These are phyloP conservation scores for Pyricularia pennisetigena DNA, from an alignment of 2,329 filamentous ascomycete species.

Conservation along the genomic window DNA sequence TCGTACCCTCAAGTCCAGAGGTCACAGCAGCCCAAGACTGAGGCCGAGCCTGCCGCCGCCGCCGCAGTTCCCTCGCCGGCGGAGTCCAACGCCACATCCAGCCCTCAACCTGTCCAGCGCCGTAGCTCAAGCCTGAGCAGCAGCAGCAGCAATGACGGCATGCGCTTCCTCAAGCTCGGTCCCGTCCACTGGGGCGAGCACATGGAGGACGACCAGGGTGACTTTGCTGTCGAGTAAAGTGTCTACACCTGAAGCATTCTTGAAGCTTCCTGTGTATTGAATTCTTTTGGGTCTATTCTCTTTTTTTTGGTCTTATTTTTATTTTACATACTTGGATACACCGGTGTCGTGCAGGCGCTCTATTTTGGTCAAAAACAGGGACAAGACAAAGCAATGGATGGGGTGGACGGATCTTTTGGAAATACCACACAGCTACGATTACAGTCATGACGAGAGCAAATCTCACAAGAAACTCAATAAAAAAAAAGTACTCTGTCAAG, in stretches of 20 bases:
- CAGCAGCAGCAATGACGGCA: slow-evolving; percentile 24
- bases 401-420: too few species aligned
- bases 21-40: slow-evolving; percentile 16
- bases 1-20: slow-evolving; percentile 39
- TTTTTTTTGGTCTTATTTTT: neutral
- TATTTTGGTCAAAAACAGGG: neutral
- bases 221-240: slow-evolving; percentile 34
- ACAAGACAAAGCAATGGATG: neutral
- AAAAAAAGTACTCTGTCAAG: too few species aligned
- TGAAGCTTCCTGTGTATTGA: neutral
- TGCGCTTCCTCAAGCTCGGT: slow-evolving; percentile 52
- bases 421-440: neutral
- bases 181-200: slow-evolving; percentile 56
- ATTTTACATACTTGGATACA: neutral
- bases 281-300: neutral
- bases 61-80: slow-evolving; percentile 3
- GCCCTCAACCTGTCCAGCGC: slow-evolving; percentile 22
- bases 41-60: slow-evolving; percentile 17
- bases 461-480: neutral
- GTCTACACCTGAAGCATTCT: neutral
- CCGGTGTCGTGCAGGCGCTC: neutral
- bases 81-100: slow-evolving; percentile 5
- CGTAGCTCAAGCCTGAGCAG: slow-evolving; percentile 47
- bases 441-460: neutral
- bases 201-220: slow-evolving; percentile 43